Base-by-base conservation (phyloP, 2,329 filamentous ascomycete species). In the Chrysosporium keratinophilum region DNA sequence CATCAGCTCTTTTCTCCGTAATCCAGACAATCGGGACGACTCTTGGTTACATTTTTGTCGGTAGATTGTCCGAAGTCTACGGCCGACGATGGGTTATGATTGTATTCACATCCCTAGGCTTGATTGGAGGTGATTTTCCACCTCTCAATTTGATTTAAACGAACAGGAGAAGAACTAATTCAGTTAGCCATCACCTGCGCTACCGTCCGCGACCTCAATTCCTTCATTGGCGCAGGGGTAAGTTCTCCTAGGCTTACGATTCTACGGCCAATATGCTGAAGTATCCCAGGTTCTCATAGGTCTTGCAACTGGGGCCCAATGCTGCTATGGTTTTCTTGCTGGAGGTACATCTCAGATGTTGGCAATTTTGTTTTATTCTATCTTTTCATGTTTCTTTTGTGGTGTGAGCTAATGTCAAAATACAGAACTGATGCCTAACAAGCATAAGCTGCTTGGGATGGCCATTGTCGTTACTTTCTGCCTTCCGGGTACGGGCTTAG, bases 141-240 rank as follows among this genome's bases (percentile, higher is more conserved):
- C 23, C 23, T 3, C 23, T 3, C 23, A 28, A 7, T 28, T 28
- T 28, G 23, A 7, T 4, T 28, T 28, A 28, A 23, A 39, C 15
- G n/a, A n/a, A n/a, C 31, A 28, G 11, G 33, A n/a, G 23, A 28
- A 7, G 7, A 28, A 28, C 23, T 28, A 7, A 28, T 28, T 28
- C 23, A 28, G 3, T 40, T 39, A 48, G 62, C 57, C 44, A 65
- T 67, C 42, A 59, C 68, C 17, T 64, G 62, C 5, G 60, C 54
- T 14, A 65, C 62, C 9, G 65, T 65, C 14, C 53, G 65, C 37
- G 61, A 56, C 33, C 65, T 68, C 55, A 58, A 67, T 37, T 62
- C 62, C 1, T 55, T 69, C 17, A 60, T 69, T 40, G 66, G 61
- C 11, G 64, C 64, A 33, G 58, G 57, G 45, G 57, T 58, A 50